Evolutionary conservation across 257 asterid species (phyloP), one percentile per base, ranked within the genome.

Genomic region (Jaltomata sinuosa): DNA sequence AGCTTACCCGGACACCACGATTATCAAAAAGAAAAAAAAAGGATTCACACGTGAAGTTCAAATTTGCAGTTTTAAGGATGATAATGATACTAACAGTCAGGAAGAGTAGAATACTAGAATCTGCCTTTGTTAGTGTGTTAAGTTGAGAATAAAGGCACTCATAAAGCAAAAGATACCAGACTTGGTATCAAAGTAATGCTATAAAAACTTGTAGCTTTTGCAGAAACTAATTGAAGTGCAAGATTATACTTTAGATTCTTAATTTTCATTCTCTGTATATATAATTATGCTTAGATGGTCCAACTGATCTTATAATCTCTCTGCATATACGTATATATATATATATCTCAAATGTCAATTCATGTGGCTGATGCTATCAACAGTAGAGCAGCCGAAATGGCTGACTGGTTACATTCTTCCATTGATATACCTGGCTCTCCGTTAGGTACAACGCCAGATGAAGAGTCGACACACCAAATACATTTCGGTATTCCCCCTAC

Each of bases 1-100:
- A 64, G 0, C n/a, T 64, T 2, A 12, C 3, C 0, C 0, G 34
- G 0, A 64, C 40, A 29, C 72, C 12, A 0, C n/a, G 12, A 1
- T 64, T 29, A 6, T 14, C 5, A 4, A 9, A 59, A 1, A 59
- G n/a, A 27, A 0, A 59, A 11, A 22, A 59, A 6, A 64, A 64
- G 72, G n/a, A 14, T 29, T 64, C 12, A 29, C 72, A 64, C 3
- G 21, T 62, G 71, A 59, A 1, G 0, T 59, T 59, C 34, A 25
- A 59, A 59, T 59, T 59, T 59, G 18, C 0, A 11, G 0, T 25
- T 59, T 59, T 25, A 59, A 25, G 9, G 34, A 25, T 61, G 4
- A 25, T 61, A 11, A 25, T 61, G 36, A 11, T 25, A 25, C 3
- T 61, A 61, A 61, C 1, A 1, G 4, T 61, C 34, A 25, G 4